Evolutionary conservation across 192 early-diverging fungal species (phyloP).

Genomic region (Gamsiella multidivaricata): DNA sequence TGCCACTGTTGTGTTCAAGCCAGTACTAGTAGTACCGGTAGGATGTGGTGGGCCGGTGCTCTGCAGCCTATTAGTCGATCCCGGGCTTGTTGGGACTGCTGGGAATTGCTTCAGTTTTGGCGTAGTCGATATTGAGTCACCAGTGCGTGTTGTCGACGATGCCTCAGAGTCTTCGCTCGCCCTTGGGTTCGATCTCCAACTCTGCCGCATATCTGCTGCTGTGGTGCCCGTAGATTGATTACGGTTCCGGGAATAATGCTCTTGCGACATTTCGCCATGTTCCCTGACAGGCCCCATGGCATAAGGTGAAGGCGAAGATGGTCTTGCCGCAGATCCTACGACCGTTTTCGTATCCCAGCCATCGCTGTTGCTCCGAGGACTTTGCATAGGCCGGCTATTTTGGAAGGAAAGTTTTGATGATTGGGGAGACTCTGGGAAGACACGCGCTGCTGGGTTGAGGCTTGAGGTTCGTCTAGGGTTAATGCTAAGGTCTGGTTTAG

Average conservation of each 20-base stretch:
- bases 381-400: slow-evolving; percentile 6
- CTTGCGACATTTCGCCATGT: slow-evolving; percentile 9
- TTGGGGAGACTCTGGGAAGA: slow-evolving; percentile 18
- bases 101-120: neutral
- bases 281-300: slow-evolving; percentile 28
- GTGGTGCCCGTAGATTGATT: slow-evolving; percentile 26
- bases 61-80: neutral
- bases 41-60: neutral
- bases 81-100: neutral
- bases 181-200: slow-evolving; percentile 15
- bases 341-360: slow-evolving; percentile 41
- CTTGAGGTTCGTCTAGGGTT: slow-evolving; percentile 47
- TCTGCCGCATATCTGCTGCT: slow-evolving; percentile 10
- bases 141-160: slow-evolving; percentile 15
- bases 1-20: neutral
- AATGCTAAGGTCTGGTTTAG: slow-evolving; percentile 11
- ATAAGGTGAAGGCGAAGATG: slow-evolving; percentile 10
- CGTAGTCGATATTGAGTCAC: slow-evolving; percentile 15
- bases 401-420: slow-evolving; percentile 2
- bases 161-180: slow-evolving; percentile 24
- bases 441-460: slow-evolving; percentile 34
- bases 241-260: slow-evolving; percentile 12
- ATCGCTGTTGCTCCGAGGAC: slow-evolving; percentile 27
- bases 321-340: slow-evolving; percentile 16
- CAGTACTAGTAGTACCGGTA: neutral